Evolutionary conservation across 2,329 filamentous ascomycete genomes (phyloP).

Genomic region (Epicoccum nigrum): DNA sequence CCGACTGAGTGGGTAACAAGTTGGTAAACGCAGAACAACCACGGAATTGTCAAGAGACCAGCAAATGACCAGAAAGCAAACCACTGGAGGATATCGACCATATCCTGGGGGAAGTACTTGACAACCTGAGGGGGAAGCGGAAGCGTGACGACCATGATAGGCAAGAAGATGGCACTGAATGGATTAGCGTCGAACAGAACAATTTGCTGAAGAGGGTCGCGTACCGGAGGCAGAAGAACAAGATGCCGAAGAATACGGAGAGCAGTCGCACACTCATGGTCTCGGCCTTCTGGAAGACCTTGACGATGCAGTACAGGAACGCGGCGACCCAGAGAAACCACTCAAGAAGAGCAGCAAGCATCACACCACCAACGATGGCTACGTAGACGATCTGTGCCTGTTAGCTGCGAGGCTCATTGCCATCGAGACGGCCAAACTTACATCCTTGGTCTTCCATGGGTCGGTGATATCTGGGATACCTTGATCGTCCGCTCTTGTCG

Average conservation of each 20-base stretch:
- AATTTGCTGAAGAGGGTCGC: constrained; percentile 16
- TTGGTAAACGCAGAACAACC: constrained; percentile 92
- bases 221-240: constrained; percentile 79
- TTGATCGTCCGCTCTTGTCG: constrained; percentile 36
- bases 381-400: constrained; percentile 78
- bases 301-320: constrained; percentile 87
- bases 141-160: constrained; percentile 91
- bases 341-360: constrained; percentile 85
- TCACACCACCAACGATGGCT: constrained; percentile 76
- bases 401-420: constrained; percentile 19
- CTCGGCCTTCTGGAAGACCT: constrained; percentile 88
- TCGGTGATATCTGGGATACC: constrained; percentile 43
- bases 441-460: constrained; percentile 50
- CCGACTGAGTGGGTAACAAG: constrained; percentile 87
- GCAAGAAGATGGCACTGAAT: constrained; percentile 78
- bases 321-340: constrained; percentile 96
- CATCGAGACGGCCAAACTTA: constrained; percentile 32
- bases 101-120: constrained; percentile 69
- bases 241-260: constrained; percentile 73
- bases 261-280: constrained; percentile 82
- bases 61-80: constrained; percentile 96
- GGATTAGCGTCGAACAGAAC: constrained; percentile 22
- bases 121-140: constrained; percentile 77
- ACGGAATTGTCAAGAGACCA: constrained; percentile 81
- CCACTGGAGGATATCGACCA: constrained; percentile 82